Evolutionary conservation across 208 protist genomes (phyloP), one percentile per base, ranked within the genome.

Genomic region (Trypanosoma boissoni): DNA sequence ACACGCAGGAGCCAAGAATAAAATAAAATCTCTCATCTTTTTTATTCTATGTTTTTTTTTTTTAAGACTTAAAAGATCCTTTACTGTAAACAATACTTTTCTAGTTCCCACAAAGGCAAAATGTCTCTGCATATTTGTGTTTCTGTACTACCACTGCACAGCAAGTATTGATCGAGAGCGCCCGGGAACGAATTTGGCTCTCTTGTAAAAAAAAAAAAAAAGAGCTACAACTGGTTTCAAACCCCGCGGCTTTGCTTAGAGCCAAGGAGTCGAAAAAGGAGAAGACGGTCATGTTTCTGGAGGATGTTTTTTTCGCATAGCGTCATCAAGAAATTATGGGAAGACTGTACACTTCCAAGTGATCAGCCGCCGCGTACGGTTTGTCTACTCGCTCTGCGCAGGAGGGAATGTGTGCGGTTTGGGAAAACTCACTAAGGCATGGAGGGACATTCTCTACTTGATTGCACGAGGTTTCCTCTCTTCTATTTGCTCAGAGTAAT

Each of bases 401-500:
- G 88, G 88, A 8, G 74, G 91, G 28, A 85, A 95, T 51, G 65
- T 72, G 12, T 90, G 85, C 60, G 31, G 56, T 20, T 68, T 89
- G 43, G 28, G 45, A 2, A 63, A 79, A n/a, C 58, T 91, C 9
- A 45, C 59, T 29, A 49, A 70, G 36, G 63, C 87, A 32, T 45
- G 91, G 18, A 32, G 42, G 12, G 67, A 68, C 41, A 80, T 92
- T 42, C 80, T 80, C 2, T 68, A 93, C 53, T 65, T 72, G 65
- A 95, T 93, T 61, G 82, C 72, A 0, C 68, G 85, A 39, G 82
- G 82, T 10, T 80, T 69, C 66, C 92, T 72, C 77, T 76, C 71
- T 3, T 58, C 64, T 23, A 77, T 91, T n/a, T 63, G 93, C 16
- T 83, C 79, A 14, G 89, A 95, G 74, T 74, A 91, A 54, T 76